Conservation (phyloP, 306 rosid genomes). For the Prunus mume region DNA sequence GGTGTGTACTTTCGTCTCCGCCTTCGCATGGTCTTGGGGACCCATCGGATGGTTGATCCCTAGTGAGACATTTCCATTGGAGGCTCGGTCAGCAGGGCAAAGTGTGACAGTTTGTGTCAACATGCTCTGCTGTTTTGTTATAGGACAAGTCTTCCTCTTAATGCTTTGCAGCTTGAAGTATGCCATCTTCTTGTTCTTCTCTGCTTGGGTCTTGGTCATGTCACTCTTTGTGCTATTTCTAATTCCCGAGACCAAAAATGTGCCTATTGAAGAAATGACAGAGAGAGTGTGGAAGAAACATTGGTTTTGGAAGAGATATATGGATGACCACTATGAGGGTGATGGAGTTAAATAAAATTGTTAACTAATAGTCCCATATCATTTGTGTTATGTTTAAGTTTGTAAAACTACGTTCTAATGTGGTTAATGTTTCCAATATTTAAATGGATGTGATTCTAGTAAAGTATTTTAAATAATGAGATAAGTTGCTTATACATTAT, state of each 20-base stretch:
- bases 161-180: conserved; percentile 72
- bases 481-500: too few relatives aligned
- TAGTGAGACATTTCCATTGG: conserved; percentile 78
- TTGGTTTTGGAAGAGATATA: conserved; percentile 78
- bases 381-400: too few relatives aligned
- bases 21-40: conserved; percentile 95
- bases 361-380: background rate
- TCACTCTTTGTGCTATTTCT: conserved; percentile 48
- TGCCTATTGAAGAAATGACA: conserved; percentile 86
- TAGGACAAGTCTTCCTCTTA: conserved; percentile 74
- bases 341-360: background rate
- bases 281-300: conserved; percentile 76
- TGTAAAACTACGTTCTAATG: too few relatives aligned
- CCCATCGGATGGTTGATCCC: conserved; percentile 86
- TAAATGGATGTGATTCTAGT: too few relatives aligned
- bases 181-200: conserved; percentile 80
- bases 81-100: conserved; percentile 73
- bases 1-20: conserved; percentile 61
- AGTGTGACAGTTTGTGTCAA: conserved; percentile 67
- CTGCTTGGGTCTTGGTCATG: conserved; percentile 73
- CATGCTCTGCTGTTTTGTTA: conserved; percentile 65
- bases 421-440: too few relatives aligned
- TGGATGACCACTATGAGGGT: conserved; percentile 20
- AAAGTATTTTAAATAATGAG: too few relatives aligned
- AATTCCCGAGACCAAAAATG: conserved; percentile 73